Conservation (phyloP, 176 grass and related monocot genomes). For the Otatea glauca region DNA sequence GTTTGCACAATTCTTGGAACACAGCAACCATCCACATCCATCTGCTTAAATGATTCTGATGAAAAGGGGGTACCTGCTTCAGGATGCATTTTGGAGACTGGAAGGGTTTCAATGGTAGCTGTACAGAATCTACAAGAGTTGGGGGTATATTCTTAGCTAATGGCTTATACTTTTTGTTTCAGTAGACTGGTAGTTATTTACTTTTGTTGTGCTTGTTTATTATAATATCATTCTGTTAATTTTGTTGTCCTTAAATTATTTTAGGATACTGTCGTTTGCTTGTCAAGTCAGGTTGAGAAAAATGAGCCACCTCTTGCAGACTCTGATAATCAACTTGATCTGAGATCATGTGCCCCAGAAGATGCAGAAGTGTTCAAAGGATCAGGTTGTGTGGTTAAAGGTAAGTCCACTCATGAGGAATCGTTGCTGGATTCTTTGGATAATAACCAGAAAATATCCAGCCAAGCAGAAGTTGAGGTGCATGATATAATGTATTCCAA, state of each 20-base stretch:
- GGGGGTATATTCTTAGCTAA: conserved; percentile 42
- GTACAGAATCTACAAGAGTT: conserved; percentile 27
- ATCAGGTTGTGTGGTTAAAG: conserved; percentile 31
- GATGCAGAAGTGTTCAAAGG: conserved; percentile 5
- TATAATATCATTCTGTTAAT: conserved; percentile 22
- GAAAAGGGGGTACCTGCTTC: conserved; percentile 38
- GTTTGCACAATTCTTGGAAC: conserved; percentile 32
- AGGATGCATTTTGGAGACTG: conserved; percentile 42
- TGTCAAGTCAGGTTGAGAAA: conserved; percentile 41
- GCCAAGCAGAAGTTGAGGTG: conserved; percentile 17
- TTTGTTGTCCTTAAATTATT: conserved; percentile 21
- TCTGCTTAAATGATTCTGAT: conserved; percentile 51
- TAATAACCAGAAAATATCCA: conserved; percentile 29
- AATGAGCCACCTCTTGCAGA: conserved; percentile 21
- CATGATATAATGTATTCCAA: conserved; percentile 30
- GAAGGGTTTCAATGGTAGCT: conserved; percentile 20
- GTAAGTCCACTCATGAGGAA: conserved; percentile 15
- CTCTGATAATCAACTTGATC: conserved; percentile 35
- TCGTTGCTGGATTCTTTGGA: conserved; percentile 25
- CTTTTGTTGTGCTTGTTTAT: conserved; percentile 28
- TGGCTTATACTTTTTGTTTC: conserved; percentile 18
- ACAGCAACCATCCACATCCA: conserved; percentile 38
- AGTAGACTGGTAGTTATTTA: background rate
- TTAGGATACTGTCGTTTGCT: conserved; percentile 30
- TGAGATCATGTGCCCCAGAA: conserved; percentile 23